A percentile compares a stretch with the other conserved stretches of the same genome.
phyloP scores from a whole-genome alignment of 1,284 basidiomycete species.

The Naganishia albida region DNA sequence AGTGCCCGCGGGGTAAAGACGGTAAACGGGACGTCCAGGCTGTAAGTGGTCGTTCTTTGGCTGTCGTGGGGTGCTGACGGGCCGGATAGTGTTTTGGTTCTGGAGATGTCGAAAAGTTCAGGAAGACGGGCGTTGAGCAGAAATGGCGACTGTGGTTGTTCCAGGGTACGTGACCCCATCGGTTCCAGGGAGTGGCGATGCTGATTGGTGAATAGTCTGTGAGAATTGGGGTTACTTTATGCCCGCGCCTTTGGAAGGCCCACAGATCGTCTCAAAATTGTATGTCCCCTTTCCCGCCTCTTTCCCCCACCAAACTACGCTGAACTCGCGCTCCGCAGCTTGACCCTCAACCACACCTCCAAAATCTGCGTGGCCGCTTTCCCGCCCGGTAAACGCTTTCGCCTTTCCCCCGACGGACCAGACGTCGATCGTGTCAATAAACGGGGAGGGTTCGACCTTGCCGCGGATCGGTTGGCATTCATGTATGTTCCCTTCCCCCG shows the following conservation, averaged over 20 bases:
- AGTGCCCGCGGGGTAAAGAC: conserved; percentile 59
- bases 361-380: conserved; percentile 83
- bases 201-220: conserved; percentile 57
- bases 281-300: conserved; percentile 39
- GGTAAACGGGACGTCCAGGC: conserved; percentile 59
- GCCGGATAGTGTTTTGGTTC: conserved; percentile 79
- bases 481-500: conserved; percentile 62
- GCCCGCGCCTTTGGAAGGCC: conserved; percentile 48
- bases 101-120: conserved; percentile 67
- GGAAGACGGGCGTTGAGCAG: conserved; percentile 64
- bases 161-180: conserved; percentile 57
- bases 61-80: background rate
- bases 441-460: conserved; percentile 74
- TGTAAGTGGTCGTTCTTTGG: conserved; percentile 52
- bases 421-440: conserved; percentile 77
- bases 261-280: conserved; percentile 44
- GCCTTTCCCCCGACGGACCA: conserved; percentile 66
- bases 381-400: conserved; percentile 72
- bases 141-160: conserved; percentile 86
- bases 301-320: background rate
- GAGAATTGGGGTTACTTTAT: conserved; percentile 91
- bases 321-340: conserved; percentile 55
- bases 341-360: conserved; percentile 74
- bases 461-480: conserved; percentile 75
- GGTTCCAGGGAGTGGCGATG: conserved; percentile 32